Evolutionary conservation across 257 asterid genomes (phyloP), one percentile per base, ranked within the genome.

Genomic region (Prunella vulgaris): DNA sequence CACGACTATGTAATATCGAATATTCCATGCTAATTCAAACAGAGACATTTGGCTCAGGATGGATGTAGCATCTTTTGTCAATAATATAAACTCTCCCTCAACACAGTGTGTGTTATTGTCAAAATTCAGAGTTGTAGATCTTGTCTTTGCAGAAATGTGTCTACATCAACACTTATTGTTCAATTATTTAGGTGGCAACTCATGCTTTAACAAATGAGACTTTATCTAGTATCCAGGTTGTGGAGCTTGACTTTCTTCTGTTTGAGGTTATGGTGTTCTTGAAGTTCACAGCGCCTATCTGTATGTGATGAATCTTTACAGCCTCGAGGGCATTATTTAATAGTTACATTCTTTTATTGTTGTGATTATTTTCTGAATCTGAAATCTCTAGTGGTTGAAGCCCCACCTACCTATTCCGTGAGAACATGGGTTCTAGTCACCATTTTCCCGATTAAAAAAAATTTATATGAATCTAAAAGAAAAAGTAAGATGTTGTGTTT

Each of bases 281-380:
- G 20, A n/a, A 62, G 68, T 49, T 59, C 35, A 51, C 67, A 33
- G 28, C 58, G 56, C 69, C 66, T 37, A 60, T 8, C 15, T 40
- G 49, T 52, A 20, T 40, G 27, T 48, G 52, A 24, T 21, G 28
- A 62, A 21, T 57, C 35, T 9, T 71, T 46, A 64, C 57, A 22
- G 63, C 25, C 30, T 40, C 32, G 17, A 27, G 61, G 21, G 68
- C 66, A 63, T 53, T 54, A 64, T 60, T 59, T 66, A 28, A 70
- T 24, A 1, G 10, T 24, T 61, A 8, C 52, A 52, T 68, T 75
- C 10, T 38, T 56, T 13, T 30, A 4, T 18, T 65, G 24, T 1
- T 25, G 48, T 68, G 27, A 49, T 54, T 17, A 33, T 60, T 21
- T n/a, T n/a, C n/a, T n/a, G n/a, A n/a, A n/a, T n/a, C n/a, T n/a